Conservation (phyloP, 495 filamentous ascomycete genomes). For the Penicillium maclennaniae region DNA sequence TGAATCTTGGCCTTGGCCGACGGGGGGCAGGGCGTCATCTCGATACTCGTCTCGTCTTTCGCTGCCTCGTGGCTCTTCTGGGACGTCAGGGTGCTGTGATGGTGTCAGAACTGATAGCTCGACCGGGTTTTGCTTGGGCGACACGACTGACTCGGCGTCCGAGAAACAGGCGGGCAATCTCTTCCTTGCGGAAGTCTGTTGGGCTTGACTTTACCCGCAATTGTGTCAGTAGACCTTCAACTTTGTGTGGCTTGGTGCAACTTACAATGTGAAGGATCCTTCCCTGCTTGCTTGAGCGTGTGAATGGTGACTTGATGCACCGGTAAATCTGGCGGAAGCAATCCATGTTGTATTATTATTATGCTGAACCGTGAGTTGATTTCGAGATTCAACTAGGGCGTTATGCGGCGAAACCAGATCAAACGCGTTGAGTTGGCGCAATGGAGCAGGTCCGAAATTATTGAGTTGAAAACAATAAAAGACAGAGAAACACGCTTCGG, state of each 20-base stretch:
- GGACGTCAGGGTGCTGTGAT: conserved; percentile 38
- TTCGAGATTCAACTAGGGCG: too few species aligned
- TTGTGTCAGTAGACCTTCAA: background rate
- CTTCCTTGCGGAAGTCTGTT: conserved; percentile 46
- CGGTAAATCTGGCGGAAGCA: conserved; percentile 41
- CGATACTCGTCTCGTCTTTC: conserved; percentile 29
- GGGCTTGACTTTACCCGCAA: conserved; percentile 33
- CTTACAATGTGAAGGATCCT: conserved; percentile 40
- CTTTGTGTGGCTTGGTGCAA: background rate
- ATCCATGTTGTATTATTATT: conserved; percentile 24
- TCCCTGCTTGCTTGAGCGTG: conserved; percentile 21
- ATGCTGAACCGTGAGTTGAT: conserved; percentile 1
- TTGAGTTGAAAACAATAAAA: conserved; percentile 4
- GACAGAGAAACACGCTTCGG: conserved; percentile 12
- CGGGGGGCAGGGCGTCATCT: conserved; percentile 23
- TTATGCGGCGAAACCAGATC: too few species aligned
- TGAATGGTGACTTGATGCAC: conserved; percentile 37
- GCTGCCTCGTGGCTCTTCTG: conserved; percentile 32
- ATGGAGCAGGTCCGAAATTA: background rate
- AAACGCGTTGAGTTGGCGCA: background rate
- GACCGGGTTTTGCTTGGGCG: conserved; percentile 14
- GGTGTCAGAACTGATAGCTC: conserved; percentile 30
- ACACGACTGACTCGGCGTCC: conserved; percentile 43
- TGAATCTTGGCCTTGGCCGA: conserved; percentile 33
- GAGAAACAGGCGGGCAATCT: conserved; percentile 37